Evolutionary conservation across 495 filamentous ascomycete species (phyloP).

Genomic region (Lasiosphaeriaceae sp.): DNA sequence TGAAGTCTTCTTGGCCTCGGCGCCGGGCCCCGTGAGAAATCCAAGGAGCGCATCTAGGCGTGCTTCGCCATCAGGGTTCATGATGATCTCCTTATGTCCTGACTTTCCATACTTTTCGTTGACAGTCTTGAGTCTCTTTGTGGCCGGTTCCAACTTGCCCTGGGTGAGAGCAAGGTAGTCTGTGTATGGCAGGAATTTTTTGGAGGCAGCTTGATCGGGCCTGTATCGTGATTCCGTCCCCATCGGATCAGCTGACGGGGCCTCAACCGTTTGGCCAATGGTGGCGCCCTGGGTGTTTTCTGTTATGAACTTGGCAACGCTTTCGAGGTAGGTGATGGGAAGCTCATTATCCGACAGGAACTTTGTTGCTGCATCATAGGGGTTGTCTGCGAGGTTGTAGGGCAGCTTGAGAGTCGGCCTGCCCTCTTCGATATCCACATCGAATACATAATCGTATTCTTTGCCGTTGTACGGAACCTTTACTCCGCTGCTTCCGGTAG

Average conservation of each 20-base stretch:
- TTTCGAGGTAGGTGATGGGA: constrained; percentile 83
- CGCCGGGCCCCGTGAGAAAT: not conserved
- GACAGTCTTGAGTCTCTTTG: constrained; percentile 22
- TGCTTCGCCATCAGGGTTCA: constrained; percentile 67
- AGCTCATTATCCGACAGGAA: constrained; percentile 91
- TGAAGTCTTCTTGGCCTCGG: constrained; percentile 44
- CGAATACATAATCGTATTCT: constrained; percentile 97
- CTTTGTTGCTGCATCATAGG: constrained; percentile 85
- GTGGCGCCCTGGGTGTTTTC: constrained; percentile 83
- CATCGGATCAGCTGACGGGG: constrained; percentile 60
- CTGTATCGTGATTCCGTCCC: constrained; percentile 74
- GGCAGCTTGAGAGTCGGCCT: constrained; percentile 91
- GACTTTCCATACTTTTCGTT: constrained; percentile 37
- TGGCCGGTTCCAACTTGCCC: constrained; percentile 34
- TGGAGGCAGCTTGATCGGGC: constrained; percentile 59
- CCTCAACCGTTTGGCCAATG: constrained; percentile 54
- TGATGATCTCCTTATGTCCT: constrained; percentile 66
- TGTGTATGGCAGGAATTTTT: constrained; percentile 73
- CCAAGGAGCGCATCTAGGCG: constrained; percentile 15
- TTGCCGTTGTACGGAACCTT: constrained; percentile 72
- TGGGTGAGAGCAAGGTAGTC: constrained; percentile 69
- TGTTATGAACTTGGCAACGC: constrained; percentile 90
- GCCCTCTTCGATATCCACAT: constrained; percentile 96
- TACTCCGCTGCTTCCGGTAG: constrained; percentile 72
- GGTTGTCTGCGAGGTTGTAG: constrained; percentile 88